phyloP scores from a whole-genome alignment of 768 basidiomycete species.

The Rhizopogon salebrosus region DNA sequence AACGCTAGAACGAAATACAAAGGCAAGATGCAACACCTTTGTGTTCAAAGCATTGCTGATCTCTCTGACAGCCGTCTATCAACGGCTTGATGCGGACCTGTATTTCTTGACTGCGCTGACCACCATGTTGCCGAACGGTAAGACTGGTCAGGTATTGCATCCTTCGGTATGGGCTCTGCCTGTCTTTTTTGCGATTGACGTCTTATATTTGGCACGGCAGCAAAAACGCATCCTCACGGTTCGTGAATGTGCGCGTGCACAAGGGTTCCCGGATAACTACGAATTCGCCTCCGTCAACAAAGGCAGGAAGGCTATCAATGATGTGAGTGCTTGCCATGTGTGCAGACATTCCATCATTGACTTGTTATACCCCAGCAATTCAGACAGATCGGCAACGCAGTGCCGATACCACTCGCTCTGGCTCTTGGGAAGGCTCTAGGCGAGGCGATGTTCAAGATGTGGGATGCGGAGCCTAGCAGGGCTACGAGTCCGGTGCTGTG shows the following conservation, averaged over 20 bases:
- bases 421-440: constrained; percentile 50
- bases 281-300: constrained; percentile 48
- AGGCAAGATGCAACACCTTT: constrained; percentile 15
- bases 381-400: constrained; percentile 77
- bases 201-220: constrained; percentile 25
- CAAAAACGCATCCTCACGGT: constrained; percentile 70
- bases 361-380: constrained; percentile 45
- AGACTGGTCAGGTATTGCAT: constrained; percentile 40
- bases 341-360: constrained; percentile 1
- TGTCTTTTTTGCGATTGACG: background rate
- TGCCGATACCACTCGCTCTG: constrained; percentile 63
- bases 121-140: constrained; percentile 42
- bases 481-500: constrained; percentile 41
- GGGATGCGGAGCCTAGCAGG: constrained; percentile 35
- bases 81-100: constrained; percentile 45
- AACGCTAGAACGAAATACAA: constrained; percentile 20
- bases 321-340: constrained; percentile 38
- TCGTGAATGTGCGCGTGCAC: constrained; percentile 65
- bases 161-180: constrained; percentile 32
- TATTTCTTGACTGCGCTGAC: constrained; percentile 68
- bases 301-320: constrained; percentile 31
- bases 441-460: constrained; percentile 39
- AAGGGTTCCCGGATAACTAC: constrained; percentile 75
- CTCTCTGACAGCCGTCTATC: constrained; percentile 41
- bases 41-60: background rate